Evolutionary conservation across 306 rosid species (phyloP).

Genomic region (Boehmeria nivea): DNA sequence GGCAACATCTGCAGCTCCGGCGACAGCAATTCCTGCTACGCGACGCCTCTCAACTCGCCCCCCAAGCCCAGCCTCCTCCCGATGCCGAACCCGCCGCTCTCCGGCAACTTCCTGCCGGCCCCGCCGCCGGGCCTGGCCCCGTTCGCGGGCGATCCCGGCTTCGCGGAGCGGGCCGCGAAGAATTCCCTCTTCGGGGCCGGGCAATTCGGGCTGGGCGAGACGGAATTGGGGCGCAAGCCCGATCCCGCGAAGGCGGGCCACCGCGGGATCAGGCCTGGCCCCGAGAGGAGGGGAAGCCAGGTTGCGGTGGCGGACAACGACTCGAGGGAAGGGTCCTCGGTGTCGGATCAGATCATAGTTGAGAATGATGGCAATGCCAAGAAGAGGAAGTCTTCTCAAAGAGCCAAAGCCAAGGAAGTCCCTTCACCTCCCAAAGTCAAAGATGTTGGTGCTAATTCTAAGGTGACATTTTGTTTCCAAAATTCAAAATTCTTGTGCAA

Average conservation of each 20-base stretch:
- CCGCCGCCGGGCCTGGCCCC: no score
- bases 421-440: constrained; percentile 34
- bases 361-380: constrained; percentile 23
- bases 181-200: constrained; percentile 38
- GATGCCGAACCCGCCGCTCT: constrained; percentile 14
- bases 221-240: constrained; percentile 29
- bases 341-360: constrained; percentile 48
- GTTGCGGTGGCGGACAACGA: constrained; percentile 28
- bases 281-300: constrained; percentile 26
- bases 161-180: constrained; percentile 49
- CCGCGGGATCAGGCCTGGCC: constrained; percentile 18
- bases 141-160: constrained; percentile 48
- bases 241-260: constrained; percentile 27
- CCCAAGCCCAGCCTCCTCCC: constrained; percentile 42
- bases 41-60: constrained; percentile 53
- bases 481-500: no score
- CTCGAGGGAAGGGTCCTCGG: constrained; percentile 52
- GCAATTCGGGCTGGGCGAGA: constrained; percentile 28
- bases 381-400: constrained; percentile 40
- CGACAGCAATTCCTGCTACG: constrained; percentile 44
- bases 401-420: constrained; percentile 40
- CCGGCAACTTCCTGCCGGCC: constrained; percentile 23
- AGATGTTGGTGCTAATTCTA: no score
- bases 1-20: constrained; percentile 50
- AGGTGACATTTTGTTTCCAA: no score